Base-by-base conservation (phyloP, 1,284 basidiomycete genomes). In the Naganishia sp. region DNA sequence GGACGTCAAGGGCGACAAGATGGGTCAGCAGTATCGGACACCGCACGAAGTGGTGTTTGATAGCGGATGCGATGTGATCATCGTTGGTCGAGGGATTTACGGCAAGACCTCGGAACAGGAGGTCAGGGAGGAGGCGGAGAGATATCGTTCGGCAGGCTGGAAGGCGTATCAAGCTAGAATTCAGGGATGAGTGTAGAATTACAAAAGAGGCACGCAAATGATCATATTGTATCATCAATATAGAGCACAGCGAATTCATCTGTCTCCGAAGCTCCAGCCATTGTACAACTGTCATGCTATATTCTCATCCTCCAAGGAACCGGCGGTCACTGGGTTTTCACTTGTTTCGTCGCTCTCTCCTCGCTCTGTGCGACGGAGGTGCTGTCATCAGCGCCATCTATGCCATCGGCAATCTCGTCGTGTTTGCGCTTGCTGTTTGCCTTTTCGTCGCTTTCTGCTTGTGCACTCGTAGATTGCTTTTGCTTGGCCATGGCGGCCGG, bases 1-100 rank as follows among this genome's bases (percentile, higher is more conserved):
- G 55, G 91, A 92, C 70, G 78, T 81, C 6, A 88, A 86, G 70
- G 92, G 91, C 2, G 96, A 99, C 78, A 82, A 83, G 2, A 88
- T 95, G 86, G 96, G 95, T 16, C 96, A 99, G 80, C 94, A 97
- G 79, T 99, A 99, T 80, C 84, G 94, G 65, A 95, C 94, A 3
- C 96, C 96, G 0, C 81, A 85, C 43, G 84, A 95, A 77, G 95
- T 96, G 25, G 83, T 99, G 18, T 78, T 86, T 44, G 86, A 90
- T 57, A 87, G 85, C 52, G 94, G 93, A n/a, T 93, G 92, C 77
- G 96, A 99, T 81, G 86, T 99, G 33, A 99, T 99, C 75, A 99
- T 99, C 70, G 96, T 99, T 45, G 96, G 96, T 16, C 83, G 96
- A 66, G 96, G 95, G 0, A 89, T 99, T 60, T 96, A 97, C 78